Evolutionary conservation across 192 early-diverging fungal species (phyloP), one percentile per base, ranked within the genome.

Genomic region (Cetraspora pellucida): DNA sequence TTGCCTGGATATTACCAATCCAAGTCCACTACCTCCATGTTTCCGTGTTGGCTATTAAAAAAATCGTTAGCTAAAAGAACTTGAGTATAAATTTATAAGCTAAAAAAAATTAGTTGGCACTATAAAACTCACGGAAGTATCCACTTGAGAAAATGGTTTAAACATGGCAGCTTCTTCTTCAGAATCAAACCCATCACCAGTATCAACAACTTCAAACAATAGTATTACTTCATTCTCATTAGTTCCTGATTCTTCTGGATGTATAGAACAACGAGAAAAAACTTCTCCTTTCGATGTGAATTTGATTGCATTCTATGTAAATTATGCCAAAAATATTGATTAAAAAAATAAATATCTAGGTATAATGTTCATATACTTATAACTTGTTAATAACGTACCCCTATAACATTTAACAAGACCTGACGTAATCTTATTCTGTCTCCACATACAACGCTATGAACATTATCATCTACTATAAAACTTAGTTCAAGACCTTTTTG

Each of bases 1-100:
- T 63, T 92, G 89, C 65, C 90, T 86, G 49, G 89, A 93, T 47
- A 97, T 92, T 37, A 90, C 92, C 23, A 97, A 85, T 0, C 94
- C 94, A 31, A 97, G 81, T 2, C 95, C 94, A 27, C 92, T 95
- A 43, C 94, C 94, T 37, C 93, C 93, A 80, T 93, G 94, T 80
- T 92, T 91, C 78, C 93, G 87, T 23, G 91, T 92, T 8, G 91
- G 84, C 79, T 82, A 54, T 19, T 19, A 52, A 52, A 16, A 49
- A 49, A 13, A 16, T 9, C 10, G 47, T 49, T 16, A 49, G 16
- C 47, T 13, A 49, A 49, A 49, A 10, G 46, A 13, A 49, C 46
- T 49, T 13, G 46, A 49, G 47, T 13, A 49, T 49, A 2, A 2
- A 49, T 49, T 49, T n/a, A n/a, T n/a, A n/a, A n/a, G n/a, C 47